phyloP scores from a whole-genome alignment of 176 grass and related monocot species.

The Echinochloa phyllopogon region DNA sequence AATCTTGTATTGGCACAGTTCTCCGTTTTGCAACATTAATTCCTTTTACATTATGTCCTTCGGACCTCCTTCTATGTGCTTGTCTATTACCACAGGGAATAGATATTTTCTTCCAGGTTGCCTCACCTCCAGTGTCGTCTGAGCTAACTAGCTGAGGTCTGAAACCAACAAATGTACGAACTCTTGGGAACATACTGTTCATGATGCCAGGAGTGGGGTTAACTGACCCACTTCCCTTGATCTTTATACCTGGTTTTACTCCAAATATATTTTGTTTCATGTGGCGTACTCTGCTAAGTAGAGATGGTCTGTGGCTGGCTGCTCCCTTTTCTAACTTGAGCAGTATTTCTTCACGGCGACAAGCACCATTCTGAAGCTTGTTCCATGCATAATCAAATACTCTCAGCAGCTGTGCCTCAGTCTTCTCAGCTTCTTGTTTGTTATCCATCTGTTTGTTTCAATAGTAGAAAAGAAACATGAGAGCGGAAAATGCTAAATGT shows the following conservation, averaged over 20 bases:
- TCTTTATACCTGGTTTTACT: constrained; percentile 73
- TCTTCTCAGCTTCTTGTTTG: constrained; percentile 78
- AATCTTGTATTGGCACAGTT: constrained; percentile 24
- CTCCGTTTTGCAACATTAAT: constrained; percentile 38
- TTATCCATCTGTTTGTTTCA: constrained; percentile 62
- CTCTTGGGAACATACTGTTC: constrained; percentile 60
- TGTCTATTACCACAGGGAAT: constrained; percentile 47
- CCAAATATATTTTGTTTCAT: constrained; percentile 55
- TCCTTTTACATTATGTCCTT: constrained; percentile 60
- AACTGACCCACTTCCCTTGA: constrained; percentile 46
- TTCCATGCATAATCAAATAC: constrained; percentile 99
- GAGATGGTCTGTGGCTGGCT: constrained; percentile 34
- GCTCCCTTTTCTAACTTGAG: constrained; percentile 61
- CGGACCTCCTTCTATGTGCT: constrained; percentile 40
- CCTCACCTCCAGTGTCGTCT: background rate
- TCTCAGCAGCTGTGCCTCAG: constrained; percentile 68
- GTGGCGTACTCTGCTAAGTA: constrained; percentile 51
- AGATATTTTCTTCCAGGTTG: constrained; percentile 28
- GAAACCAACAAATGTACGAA: constrained; percentile 60
- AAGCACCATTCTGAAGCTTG: constrained; percentile 71
- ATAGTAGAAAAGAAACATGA: constrained; percentile 5
- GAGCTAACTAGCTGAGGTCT: constrained; percentile 58
- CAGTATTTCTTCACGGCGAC: constrained; percentile 78
- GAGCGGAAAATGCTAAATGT: constrained; percentile 6
- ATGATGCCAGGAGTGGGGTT: constrained; percentile 43